A percentile compares a stretch with the other conserved stretches of the same genome.
Conservation (phyloP, 2,329 filamentous ascomycete genomes). For the Pseudogymnoascus sp. region DNA sequence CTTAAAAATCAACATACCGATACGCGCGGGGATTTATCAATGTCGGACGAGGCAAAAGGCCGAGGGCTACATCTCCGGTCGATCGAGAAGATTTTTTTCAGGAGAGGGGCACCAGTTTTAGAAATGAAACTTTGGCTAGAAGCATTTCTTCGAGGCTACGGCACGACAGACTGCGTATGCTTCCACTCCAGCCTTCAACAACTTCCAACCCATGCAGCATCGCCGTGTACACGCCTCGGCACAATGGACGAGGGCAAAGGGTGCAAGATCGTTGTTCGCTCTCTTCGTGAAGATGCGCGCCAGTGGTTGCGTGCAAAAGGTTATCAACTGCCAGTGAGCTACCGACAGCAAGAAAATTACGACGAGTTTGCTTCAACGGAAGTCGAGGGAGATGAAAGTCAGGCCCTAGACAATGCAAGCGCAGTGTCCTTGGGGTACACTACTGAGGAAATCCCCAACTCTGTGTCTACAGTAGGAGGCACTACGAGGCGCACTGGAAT, state of each 20-base stretch:
- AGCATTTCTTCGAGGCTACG: neutral
- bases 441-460: neutral
- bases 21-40: neutral
- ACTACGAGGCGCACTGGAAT: neutral
- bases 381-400: neutral
- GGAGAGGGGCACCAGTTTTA: neutral
- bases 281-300: neutral
- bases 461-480: neutral
- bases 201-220: neutral
- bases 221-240: neutral
- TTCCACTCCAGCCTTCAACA: neutral
- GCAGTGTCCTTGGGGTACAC: neutral
- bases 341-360: neutral
- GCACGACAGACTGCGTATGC: neutral
- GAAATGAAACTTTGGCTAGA: neutral
- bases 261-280: neutral
- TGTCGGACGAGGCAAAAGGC: neutral
- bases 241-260: neutral
- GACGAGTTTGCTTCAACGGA: neutral
- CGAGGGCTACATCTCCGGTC: neutral
- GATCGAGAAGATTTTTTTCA: neutral
- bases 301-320: neutral
- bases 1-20: neutral
- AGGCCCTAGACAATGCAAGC: neutral
- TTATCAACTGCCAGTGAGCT: neutral